Conservation (phyloP, 2,329 filamentous ascomycete species). For the Claviceps maximensis region DNA sequence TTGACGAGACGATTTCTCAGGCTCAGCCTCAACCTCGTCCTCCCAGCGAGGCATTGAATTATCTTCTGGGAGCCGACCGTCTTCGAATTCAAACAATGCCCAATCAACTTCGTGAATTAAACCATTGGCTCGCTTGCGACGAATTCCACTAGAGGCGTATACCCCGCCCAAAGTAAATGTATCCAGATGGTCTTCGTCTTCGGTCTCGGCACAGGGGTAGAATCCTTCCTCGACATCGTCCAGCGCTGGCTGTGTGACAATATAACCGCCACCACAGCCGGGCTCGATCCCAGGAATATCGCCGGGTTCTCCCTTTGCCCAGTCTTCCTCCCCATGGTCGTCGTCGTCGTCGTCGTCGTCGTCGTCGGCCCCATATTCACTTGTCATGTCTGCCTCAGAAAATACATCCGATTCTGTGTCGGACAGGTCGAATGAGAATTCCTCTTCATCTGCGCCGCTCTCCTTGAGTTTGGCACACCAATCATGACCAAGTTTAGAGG, state of each 20-base stretch:
- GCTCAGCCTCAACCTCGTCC: not conserved
- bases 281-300: conserved; percentile 69
- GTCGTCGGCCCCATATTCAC: conserved; percentile 32
- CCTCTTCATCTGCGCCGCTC: conserved; percentile 35
- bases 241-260: conserved; percentile 82
- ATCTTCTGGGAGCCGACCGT: conserved; percentile 53
- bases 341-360: no score
- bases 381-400: conserved; percentile 38
- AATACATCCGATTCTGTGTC: conserved; percentile 44
- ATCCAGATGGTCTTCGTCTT: conserved; percentile 71
- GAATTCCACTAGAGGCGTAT: conserved; percentile 81
- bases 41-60: conserved; percentile 49
- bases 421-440: conserved; percentile 47
- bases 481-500: conserved; percentile 19
- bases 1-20: conserved; percentile 7
- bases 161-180: conserved; percentile 72
- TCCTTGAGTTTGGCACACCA: conserved; percentile 30
- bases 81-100: conserved; percentile 73
- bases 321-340: conserved; percentile 27
- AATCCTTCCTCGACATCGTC: conserved; percentile 77
- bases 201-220: conserved; percentile 56
- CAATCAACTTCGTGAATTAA: conserved; percentile 88
- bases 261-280: conserved; percentile 61
- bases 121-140: conserved; percentile 57
- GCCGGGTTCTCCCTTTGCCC: conserved; percentile 49